Evolutionary conservation across 345 rosid species (phyloP), one percentile per base, ranked within the genome.

Genomic region (Clausena lansium): DNA sequence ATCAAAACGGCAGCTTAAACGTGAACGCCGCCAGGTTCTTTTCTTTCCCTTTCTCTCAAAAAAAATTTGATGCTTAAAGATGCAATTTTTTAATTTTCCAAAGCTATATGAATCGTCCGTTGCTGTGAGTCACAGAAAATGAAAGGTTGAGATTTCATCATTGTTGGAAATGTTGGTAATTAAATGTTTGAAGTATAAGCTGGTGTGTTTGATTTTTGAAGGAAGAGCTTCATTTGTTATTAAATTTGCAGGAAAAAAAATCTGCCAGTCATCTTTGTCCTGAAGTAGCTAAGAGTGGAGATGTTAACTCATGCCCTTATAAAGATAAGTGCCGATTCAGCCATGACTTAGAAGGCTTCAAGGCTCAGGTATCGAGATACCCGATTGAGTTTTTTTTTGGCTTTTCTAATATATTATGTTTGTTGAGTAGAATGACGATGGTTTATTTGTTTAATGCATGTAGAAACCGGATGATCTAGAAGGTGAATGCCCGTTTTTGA

Each of bases 1-100:
- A 87, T 95, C 98, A 13, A 95, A 89, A 80, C 91, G 99, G n/a
- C 98, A 93, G 74, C 87, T 93, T 70, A 95, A 95, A 84, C 93
- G 99, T 35, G 98, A 93, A 77, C 94, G 98, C 69, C 91, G 62
- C 1, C 88, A 92, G 93, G 95, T 94, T 50, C 17, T 47, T 50
- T 50, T 30, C 30, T 30, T 50, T 52, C 32, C 55, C 39, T 32
- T 19, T 35, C 63, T 39, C 33, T 2, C 0, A 58, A 58, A 30
- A 15, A 17, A 41, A 17, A 32, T 7, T 39, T 10, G 9, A 3
- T 3, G 11, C 47, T 74, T 38, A 36, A 25, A 45, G 27, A 33
- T 50, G 41, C 28, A 30, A 59, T 45, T 25, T 59, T 30, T 63
- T 11, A 41, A 22, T 17, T 2, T 22, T 61, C 13, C 15, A 14